Evolutionary conservation across 164 flowering plant genomes (phyloP).

Genomic region (Houttuynia cordata): DNA sequence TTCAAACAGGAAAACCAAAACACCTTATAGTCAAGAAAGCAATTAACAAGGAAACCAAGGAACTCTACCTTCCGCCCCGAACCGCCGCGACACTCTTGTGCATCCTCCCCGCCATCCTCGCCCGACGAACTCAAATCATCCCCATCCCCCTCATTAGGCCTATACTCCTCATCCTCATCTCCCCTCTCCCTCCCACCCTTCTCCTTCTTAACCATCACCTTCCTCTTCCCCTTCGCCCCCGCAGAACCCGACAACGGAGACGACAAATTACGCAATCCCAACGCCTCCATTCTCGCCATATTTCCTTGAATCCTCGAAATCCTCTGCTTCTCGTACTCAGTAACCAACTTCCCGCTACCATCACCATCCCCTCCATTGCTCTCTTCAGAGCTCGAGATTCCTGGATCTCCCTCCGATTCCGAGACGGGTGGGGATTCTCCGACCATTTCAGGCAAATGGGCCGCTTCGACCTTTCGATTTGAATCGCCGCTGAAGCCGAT

Average conservation of each 20-base stretch:
- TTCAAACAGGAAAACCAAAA: too few relatives aligned
- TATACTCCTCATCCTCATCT: slow-evolving; percentile 50
- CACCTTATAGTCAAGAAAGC: too few relatives aligned
- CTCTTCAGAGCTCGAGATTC: slow-evolving; percentile 18
- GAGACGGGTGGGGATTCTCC: slow-evolving; percentile 12
- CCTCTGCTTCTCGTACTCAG: slow-evolving; percentile 67
- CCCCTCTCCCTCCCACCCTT: background rate
- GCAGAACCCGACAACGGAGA: slow-evolving; percentile 16
- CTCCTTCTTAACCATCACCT: background rate
- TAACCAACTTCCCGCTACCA: slow-evolving; percentile 1
- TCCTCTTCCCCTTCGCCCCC: slow-evolving; percentile 1
- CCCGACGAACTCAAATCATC: slow-evolving; percentile 13
- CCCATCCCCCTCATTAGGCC: slow-evolving; percentile 32
- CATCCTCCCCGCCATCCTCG: slow-evolving; percentile 16
- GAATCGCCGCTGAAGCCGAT: too few relatives aligned
- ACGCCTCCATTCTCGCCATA: slow-evolving; percentile 52
- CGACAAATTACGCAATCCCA: slow-evolving; percentile 51
- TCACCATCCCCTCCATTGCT: slow-evolving; percentile 4
- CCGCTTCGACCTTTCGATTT: too few relatives aligned
- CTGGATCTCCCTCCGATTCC: slow-evolving; percentile 15
- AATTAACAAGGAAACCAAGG: too few relatives aligned
- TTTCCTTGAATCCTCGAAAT: slow-evolving; percentile 48
- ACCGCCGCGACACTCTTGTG: background rate
- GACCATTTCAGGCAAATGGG: slow-evolving; percentile 1
- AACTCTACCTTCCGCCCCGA: background rate